phyloP scores from a whole-genome alignment of 2,329 filamentous ascomycete species.

The Fusarium transvaalense region DNA sequence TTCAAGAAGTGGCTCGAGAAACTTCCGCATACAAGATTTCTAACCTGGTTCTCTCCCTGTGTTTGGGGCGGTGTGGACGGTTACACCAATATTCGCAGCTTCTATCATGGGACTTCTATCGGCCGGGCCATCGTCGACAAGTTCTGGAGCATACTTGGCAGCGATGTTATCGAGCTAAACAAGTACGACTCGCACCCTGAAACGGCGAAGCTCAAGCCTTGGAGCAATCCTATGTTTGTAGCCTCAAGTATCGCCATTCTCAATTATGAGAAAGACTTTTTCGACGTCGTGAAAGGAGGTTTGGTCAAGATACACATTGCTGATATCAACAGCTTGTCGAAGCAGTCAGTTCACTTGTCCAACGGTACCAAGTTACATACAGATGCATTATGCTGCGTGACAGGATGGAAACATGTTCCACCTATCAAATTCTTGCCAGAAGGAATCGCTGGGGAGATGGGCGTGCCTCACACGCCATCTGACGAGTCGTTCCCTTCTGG shows the following conservation, averaged over 20 bases:
- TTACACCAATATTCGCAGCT: conserved; percentile 59
- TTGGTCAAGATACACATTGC: conserved; percentile 61
- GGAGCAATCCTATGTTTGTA: conserved; percentile 60
- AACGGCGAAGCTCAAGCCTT: conserved; percentile 56
- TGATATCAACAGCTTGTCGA: conserved; percentile 58
- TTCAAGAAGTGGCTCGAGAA: conserved; percentile 72
- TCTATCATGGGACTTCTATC: conserved; percentile 64
- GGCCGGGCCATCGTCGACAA: conserved; percentile 61
- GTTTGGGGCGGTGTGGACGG: conserved; percentile 71
- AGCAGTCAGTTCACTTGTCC: conserved; percentile 57
- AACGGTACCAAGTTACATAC: conserved; percentile 56
- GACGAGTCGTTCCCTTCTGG: conserved; percentile 46
- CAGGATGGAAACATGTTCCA: conserved; percentile 60
- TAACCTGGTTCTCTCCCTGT: conserved; percentile 76
- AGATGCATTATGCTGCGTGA: conserved; percentile 63
- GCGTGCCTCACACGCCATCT: conserved; percentile 59
- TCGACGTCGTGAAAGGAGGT: conserved; percentile 63
- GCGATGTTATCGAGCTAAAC: conserved; percentile 60
- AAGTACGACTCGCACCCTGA: conserved; percentile 59
- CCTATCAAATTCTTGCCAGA: conserved; percentile 59
- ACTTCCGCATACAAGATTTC: conserved; percentile 64
- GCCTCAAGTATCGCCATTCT: conserved; percentile 64
- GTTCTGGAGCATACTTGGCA: conserved; percentile 60
- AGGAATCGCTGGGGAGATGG: conserved; percentile 61
- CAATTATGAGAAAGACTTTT: conserved; percentile 65